phyloP scores from a whole-genome alignment of 139 green algal genomes.

The Chlorella sp. region DNA sequence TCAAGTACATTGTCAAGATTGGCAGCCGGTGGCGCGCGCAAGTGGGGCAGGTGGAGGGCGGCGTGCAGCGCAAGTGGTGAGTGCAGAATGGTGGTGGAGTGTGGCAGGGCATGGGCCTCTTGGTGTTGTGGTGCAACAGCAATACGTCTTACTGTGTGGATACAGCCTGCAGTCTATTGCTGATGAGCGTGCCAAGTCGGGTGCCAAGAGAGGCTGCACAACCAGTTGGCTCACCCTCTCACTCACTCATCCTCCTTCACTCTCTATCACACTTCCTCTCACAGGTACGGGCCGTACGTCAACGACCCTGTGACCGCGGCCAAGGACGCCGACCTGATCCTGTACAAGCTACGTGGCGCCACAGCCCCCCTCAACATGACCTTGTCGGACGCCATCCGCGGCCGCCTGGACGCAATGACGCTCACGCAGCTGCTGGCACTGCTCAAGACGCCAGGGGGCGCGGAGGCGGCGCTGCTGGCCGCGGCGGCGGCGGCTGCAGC shows the following conservation, averaged over 20 bases:
- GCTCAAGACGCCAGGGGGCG: not conserved
- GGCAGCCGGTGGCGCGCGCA: not conserved
- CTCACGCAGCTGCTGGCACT: not conserved
- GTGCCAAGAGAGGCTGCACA: too few relatives aligned
- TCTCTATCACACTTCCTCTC: too few relatives aligned
- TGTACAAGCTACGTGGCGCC: not conserved
- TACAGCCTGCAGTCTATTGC: too few relatives aligned
- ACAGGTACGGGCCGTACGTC: not conserved
- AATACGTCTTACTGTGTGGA: too few relatives aligned
- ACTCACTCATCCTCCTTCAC: too few relatives aligned
- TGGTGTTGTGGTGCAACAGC: too few relatives aligned
- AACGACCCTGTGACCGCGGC: not conserved
- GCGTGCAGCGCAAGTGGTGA: not conserved
- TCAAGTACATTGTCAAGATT: not conserved
- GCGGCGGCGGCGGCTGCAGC: not conserved
- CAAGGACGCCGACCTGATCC: not conserved
- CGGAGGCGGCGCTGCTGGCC: not conserved
- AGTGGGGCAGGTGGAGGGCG: not conserved
- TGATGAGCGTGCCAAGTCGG: too few relatives aligned
- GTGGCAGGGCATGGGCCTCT: too few relatives aligned
- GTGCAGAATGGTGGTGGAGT: too few relatives aligned
- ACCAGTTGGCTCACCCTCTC: too few relatives aligned
- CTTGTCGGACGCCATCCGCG: not conserved
- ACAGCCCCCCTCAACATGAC: not conserved
- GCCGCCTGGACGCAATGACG: not conserved